Base-by-base conservation (phyloP, 768 basidiomycete species). In the Pleurotus ostreatus region DNA sequence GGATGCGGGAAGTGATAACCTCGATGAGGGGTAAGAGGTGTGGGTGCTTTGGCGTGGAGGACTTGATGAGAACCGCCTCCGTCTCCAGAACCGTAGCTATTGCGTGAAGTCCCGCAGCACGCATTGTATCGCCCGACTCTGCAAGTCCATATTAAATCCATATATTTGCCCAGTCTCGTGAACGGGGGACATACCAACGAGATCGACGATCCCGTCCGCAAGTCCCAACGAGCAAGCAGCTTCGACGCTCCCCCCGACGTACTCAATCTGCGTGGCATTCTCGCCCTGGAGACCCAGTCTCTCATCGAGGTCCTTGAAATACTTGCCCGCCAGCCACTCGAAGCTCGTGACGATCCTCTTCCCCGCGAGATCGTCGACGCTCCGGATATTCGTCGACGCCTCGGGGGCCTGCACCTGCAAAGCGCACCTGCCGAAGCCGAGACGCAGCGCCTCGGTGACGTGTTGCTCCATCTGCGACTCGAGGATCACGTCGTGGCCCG, bases 121-220 rank as follows among this genome's bases (percentile, higher is more conserved):
- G 92, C 97, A 99, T 99, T 6, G 97, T 99, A 65, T 99, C 97
- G 43, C 97, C 97, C 15, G 96, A 99, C 74, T 98, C 96, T 95
- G 67, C 40, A 47, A 47, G 23, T 16, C 41, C 8, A 3, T 11
- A 5, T 16, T 64, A 16, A 56, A 48, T 4, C 39, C 41, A 3
- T 16, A 38, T 12, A 37, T 12, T 11, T 3, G 3, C 30, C 9
- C 7, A 11, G 26, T n/a, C 22, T 20, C 12, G 15, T 30, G 25
- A 44, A 37, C 20, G 7, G 46, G 23, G 7, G n/a, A 77, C 86
- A 64, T 60, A 93, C 94, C 89, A 60, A 98, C 96, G 51, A 99
- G 87, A 71, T 99, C 96, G 48, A 99, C 92, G 56, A 99, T 98
- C 6, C 94, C 97, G 71, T 99, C 97, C 4, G 97, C 96, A 59